phyloP scores from a whole-genome alignment of 768 basidiomycete genomes.

The Boletus insuetus region DNA sequence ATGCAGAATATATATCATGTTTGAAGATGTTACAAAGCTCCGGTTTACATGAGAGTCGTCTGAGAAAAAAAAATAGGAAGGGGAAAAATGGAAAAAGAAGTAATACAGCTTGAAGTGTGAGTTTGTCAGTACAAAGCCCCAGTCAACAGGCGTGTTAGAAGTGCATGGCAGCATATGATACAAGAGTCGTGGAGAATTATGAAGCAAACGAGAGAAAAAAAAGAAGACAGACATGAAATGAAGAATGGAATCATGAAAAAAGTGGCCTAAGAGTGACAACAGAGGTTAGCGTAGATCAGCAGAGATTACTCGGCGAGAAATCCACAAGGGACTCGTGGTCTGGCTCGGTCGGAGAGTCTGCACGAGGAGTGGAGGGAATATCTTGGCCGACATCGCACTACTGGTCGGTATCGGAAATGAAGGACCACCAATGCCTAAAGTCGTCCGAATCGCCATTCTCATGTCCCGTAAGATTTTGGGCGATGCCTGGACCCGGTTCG shows the following conservation, averaged over 20 bases:
- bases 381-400: not conserved
- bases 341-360: no score
- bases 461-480: no score
- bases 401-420: no score
- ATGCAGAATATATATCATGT: conserved; percentile 1
- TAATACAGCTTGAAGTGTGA: not conserved
- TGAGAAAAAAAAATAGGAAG: not conserved
- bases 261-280: not conserved
- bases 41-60: not conserved
- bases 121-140: conserved; percentile 12
- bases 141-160: conserved; percentile 1
- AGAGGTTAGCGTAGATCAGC: not conserved
- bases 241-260: not conserved
- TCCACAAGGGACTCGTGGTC: not conserved
- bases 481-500: not conserved
- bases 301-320: not conserved
- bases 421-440: no score
- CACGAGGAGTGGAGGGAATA: not conserved
- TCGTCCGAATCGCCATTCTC: no score
- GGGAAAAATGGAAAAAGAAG: no score
- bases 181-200: not conserved
- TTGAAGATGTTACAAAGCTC: conserved; percentile 12
- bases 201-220: not conserved
- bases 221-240: not conserved
- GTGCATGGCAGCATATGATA: not conserved